Percentiles rank a stretch among this genome's conserved stretches.
Conservation (phyloP, 257 asterid species). For the Solanum appendiculatum region DNA sequence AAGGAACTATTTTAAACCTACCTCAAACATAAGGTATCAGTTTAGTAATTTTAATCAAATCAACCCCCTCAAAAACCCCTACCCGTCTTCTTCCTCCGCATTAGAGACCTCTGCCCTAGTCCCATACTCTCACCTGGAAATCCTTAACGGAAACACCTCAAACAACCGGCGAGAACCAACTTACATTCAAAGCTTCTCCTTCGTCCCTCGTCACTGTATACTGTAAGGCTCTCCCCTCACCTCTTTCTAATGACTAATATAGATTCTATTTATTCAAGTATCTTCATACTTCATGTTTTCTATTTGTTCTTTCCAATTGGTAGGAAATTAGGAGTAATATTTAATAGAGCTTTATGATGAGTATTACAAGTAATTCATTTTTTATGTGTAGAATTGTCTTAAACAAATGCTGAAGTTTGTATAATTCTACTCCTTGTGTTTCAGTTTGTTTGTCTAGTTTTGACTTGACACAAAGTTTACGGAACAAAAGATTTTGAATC, state of each 20-base stretch:
- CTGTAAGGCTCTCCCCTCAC: background rate
- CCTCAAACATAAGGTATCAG: background rate
- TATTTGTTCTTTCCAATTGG: background rate
- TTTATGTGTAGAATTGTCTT: too few relatives aligned
- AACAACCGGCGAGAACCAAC: background rate
- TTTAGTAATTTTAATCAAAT: background rate
- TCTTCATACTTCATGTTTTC: background rate
- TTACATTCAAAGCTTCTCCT: background rate
- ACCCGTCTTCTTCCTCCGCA: background rate
- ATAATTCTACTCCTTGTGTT: too few relatives aligned
- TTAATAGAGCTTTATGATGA: too few relatives aligned
- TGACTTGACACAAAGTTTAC: too few relatives aligned
- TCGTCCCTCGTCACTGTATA: background rate
- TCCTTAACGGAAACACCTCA: background rate
- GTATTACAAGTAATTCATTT: too few relatives aligned
- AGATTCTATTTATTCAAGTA: background rate
- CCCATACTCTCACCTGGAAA: background rate
- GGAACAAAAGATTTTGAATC: too few relatives aligned
- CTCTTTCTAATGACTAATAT: background rate
- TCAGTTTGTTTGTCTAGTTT: too few relatives aligned
- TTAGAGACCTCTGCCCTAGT: background rate
- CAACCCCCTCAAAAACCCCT: background rate
- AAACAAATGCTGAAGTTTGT: too few relatives aligned
- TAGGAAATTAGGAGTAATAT: too few relatives aligned
- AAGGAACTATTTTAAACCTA: background rate